Conservation (phyloP, 1,284 basidiomycete species). For the Exsudoporus floridanus region DNA sequence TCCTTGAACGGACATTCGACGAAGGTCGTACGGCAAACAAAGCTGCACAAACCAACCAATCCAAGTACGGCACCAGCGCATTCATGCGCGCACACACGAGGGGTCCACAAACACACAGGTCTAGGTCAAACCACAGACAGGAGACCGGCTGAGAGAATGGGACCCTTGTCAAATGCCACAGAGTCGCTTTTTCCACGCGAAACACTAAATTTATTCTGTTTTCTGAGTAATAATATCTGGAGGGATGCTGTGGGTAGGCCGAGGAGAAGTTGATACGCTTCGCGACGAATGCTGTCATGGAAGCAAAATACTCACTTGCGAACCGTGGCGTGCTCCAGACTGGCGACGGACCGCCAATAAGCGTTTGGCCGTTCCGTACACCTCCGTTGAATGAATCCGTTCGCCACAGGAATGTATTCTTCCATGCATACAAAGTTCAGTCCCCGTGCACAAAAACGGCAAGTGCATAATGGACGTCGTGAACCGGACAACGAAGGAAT, state of each 20-base stretch:
- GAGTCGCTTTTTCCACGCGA: neutral
- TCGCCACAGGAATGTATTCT: neutral
- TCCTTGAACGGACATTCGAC: no score
- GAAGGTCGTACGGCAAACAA: neutral
- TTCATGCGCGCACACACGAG: neutral
- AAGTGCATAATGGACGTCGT: conserved; percentile 24
- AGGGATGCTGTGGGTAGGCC: conserved; percentile 10
- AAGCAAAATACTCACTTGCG: conserved; percentile 2
- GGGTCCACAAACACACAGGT: conserved; percentile 11
- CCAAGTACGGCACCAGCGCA: neutral
- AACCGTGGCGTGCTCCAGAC: conserved; percentile 1
- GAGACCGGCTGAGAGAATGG: neutral
- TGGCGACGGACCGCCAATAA: conserved; percentile 12
- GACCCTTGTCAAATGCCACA: neutral
- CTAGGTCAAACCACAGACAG: neutral
- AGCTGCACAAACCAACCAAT: neutral
- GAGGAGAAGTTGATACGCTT: conserved; percentile 10
- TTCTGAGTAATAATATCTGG: neutral
- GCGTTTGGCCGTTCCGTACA: conserved; percentile 3
- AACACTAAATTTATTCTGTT: neutral
- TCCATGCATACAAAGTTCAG: conserved; percentile 4
- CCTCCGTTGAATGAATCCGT: conserved; percentile 2
- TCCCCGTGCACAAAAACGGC: conserved; percentile 6
- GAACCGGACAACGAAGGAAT: conserved; percentile 5
- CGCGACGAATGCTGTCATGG: conserved; percentile 5